Evolutionary conservation across 768 basidiomycete species (phyloP).

Genomic region (Amanita fuliginea): DNA sequence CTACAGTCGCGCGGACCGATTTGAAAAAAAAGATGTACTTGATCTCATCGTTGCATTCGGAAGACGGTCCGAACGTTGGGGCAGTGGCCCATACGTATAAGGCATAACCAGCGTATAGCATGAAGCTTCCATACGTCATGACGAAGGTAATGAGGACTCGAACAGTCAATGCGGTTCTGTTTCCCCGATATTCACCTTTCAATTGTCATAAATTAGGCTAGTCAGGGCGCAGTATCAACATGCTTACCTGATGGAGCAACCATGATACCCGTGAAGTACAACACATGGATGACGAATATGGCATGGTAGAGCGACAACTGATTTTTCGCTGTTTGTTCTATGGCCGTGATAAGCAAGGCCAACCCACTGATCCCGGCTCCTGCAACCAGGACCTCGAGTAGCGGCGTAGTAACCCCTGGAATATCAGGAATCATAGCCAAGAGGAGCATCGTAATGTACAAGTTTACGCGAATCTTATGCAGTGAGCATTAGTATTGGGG

Average conservation of each 20-base stretch:
- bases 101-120: constrained; percentile 9
- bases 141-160: constrained; percentile 2
- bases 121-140: constrained; percentile 6
- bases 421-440: constrained; percentile 7
- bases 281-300: constrained; percentile 10
- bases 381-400: constrained; percentile 7
- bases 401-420: constrained; percentile 2
- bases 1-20: constrained; percentile 8
- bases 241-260: constrained; percentile 6
- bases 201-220: background rate
- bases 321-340: constrained; percentile 7
- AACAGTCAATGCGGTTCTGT: background rate
- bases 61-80: constrained; percentile 3
- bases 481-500: background rate
- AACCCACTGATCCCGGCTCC: constrained; percentile 9
- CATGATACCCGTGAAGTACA: constrained; percentile 9
- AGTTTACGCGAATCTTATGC: constrained; percentile 8
- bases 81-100: constrained; percentile 11
- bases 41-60: constrained; percentile 7
- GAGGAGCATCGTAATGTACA: constrained; percentile 9
- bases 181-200: background rate
- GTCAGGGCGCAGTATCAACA: background rate
- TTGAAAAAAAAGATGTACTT: constrained; percentile 9
- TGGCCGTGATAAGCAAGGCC: constrained; percentile 9
- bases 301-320: constrained; percentile 10